Conservation (phyloP, 352 stramenopile species). For the Phytophthora syringae region DNA sequence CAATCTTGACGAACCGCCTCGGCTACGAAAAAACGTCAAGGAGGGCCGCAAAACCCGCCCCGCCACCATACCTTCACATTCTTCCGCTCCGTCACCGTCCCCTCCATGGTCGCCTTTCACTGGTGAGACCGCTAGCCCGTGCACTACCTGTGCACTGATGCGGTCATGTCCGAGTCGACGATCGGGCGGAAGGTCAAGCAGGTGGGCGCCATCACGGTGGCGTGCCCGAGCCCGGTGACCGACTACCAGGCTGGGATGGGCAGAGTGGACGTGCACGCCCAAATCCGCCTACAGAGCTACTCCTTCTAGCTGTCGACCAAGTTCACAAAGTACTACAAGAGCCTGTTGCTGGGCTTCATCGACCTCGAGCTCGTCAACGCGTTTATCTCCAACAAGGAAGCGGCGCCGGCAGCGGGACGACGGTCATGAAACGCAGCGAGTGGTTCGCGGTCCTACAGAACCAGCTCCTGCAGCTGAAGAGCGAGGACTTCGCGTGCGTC, state of each 20-base stretch:
- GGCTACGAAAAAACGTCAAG: slow-evolving; percentile 15
- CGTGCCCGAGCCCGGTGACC: background rate
- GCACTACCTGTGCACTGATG: background rate
- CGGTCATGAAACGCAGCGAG: background rate
- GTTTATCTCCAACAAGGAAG: background rate
- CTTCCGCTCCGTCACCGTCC: background rate
- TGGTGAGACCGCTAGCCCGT: background rate
- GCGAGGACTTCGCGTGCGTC: background rate
- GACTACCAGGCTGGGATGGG: background rate
- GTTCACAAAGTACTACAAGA: background rate
- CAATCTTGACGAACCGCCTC: slow-evolving; percentile 25
- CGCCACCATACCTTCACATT: background rate
- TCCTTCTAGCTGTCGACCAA: background rate
- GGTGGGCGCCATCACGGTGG: background rate
- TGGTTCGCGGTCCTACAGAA: background rate
- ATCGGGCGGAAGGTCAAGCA: background rate
- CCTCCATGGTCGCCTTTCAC: background rate
- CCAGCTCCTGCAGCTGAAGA: background rate
- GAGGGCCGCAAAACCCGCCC: slow-evolving; percentile 7
- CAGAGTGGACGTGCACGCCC: background rate
- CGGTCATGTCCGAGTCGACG: background rate
- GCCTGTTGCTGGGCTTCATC: background rate
- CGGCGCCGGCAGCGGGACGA: background rate
- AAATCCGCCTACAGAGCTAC: background rate
- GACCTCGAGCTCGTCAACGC: background rate